Base-by-base conservation (phyloP, 805 yeast species). In the Hanseniaspora valbyensis region DNA sequence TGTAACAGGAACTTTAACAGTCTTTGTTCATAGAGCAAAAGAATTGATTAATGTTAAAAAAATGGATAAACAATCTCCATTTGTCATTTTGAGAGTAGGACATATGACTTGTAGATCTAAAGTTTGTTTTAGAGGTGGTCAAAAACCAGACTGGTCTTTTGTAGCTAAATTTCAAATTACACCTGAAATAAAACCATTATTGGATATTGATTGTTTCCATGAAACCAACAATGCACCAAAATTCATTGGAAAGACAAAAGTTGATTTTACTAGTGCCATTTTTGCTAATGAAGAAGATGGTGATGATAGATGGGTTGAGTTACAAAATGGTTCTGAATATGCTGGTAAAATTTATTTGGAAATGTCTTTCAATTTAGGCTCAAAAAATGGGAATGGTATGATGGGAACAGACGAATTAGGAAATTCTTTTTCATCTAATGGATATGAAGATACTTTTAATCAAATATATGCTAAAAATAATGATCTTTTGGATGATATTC, bases 1-100 rank as follows among this genome's bases (percentile, higher is more conserved):
- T 16, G 50, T 51, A 5, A 40, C 49, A 4, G 83, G 83, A 9
- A 73, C 76, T 6, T 68, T 89, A 52, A 83, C 85, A 33, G 76
- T 88, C 4, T 81, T 86, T 54, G 84, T 89, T 3, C 73, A 82
- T 49, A 76, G 86, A 55, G 95, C 92, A 1, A 80, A 81, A 59
- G 94, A 87, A 59, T 73, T 92, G 40, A 95, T 95, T 22, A 90
- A 92, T 65, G 69, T 87, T 54, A 72, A 90, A 33, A 85, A 82
- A 55, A 70, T 90, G 46, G 96, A 94, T 59, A 92, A 92, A 60
- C 98, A 92, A 66, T 83, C 85, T 56, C 98, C 97, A 2, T 89
- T 86, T 66, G 83, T 88, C 54, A 78, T 90, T 5, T 72, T 85
- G 12, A 70, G 97, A 52, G 72, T 92, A 4, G 90, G 89, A 26